Evolutionary conservation across 352 stramenopile genomes (phyloP).

Genomic region (Phytopythium aichiense): DNA sequence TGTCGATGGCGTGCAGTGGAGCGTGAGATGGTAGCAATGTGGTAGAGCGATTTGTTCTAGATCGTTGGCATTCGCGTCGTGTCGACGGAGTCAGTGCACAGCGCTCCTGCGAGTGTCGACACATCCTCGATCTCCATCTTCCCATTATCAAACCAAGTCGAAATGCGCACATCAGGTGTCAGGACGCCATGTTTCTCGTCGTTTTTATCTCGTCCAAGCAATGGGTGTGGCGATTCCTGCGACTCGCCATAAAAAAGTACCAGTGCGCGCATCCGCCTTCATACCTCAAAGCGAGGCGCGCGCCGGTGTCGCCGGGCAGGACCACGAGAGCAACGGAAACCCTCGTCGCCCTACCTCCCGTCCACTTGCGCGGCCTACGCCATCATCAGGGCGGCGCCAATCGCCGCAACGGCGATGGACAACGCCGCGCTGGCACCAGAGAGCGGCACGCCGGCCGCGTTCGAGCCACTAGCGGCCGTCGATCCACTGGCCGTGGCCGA

Average conservation of each 20-base stretch:
- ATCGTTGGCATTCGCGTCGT: no score
- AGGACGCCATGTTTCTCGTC: not conserved
- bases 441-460: conserved; percentile 14
- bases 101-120: no score
- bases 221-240: not conserved
- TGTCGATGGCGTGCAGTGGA: not conserved
- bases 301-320: not conserved
- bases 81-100: no score
- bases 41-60: no score
- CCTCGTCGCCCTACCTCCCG: not conserved
- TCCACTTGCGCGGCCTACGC: not conserved
- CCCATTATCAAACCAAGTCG: not conserved
- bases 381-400: conserved; percentile 5
- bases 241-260: conserved; percentile 6
- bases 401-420: conserved; percentile 6
- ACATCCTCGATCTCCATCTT: no score
- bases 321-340: no score
- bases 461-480: conserved; percentile 7
- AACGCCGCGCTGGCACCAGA: conserved; percentile 15
- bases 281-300: not conserved
- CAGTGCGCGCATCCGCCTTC: not conserved
- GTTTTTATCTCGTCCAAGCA: not conserved
- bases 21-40: no score
- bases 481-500: conserved; percentile 2
- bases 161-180: not conserved